phyloP scores from a whole-genome alignment of 495 filamentous ascomycete species.

The Aspergillus bertholletiae region DNA sequence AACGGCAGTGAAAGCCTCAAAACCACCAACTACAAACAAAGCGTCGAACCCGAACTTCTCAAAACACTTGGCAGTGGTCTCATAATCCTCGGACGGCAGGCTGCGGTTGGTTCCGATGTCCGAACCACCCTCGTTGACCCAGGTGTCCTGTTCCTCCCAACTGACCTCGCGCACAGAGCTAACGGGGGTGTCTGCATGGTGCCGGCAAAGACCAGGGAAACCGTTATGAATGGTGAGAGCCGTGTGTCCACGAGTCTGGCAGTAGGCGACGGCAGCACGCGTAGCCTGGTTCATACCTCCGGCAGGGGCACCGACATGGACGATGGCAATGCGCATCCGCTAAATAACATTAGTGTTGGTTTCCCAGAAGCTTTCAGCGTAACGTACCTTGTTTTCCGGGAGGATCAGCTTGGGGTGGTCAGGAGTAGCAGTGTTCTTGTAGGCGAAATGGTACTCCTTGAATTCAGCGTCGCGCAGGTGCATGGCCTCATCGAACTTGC shows the following conservation, averaged over 20 bases:
- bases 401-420: slow-evolving; percentile 61
- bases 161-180: slow-evolving; percentile 78
- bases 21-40: slow-evolving; percentile 90
- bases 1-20: slow-evolving; percentile 93
- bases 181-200: slow-evolving; percentile 77
- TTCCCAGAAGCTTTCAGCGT: background rate
- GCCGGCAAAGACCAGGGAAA: slow-evolving; percentile 89
- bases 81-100: slow-evolving; percentile 78
- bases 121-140: slow-evolving; percentile 94
- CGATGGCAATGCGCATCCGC: slow-evolving; percentile 90
- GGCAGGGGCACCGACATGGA: slow-evolving; percentile 97
- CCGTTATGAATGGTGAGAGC: slow-evolving; percentile 94
- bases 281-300: slow-evolving; percentile 99
- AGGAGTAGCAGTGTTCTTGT: slow-evolving; percentile 78
- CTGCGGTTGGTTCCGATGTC: slow-evolving; percentile 98
- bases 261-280: slow-evolving; percentile 93
- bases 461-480: slow-evolving; percentile 87
- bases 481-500: slow-evolving; percentile 86
- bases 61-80: slow-evolving; percentile 80
- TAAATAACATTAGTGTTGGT: slow-evolving; percentile 29
- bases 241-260: slow-evolving; percentile 86
- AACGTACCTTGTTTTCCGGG: slow-evolving; percentile 67
- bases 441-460: slow-evolving; percentile 84
- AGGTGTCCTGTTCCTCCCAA: slow-evolving; percentile 93
- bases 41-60: slow-evolving; percentile 84